phyloP scores from a whole-genome alignment of 2,329 filamentous ascomycete genomes.

The Aureobasidium uvarum region DNA sequence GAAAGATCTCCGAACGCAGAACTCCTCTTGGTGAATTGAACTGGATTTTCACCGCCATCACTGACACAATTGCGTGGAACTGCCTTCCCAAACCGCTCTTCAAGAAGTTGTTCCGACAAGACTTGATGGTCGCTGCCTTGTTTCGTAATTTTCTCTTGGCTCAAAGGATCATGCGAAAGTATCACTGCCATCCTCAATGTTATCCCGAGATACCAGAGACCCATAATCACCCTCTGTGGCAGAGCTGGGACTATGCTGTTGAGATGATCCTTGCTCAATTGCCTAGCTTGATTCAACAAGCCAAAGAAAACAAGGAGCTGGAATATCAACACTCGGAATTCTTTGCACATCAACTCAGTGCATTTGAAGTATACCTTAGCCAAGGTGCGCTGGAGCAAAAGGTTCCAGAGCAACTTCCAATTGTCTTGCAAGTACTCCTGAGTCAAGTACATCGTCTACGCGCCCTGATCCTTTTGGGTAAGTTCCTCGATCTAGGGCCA shows the following conservation, averaged over 20 bases:
- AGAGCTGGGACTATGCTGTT: slow-evolving; percentile 95
- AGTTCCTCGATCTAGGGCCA: slow-evolving; percentile 90
- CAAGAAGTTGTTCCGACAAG: slow-evolving; percentile 94
- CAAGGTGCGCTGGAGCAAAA: slow-evolving; percentile 81
- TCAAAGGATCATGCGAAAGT: slow-evolving; percentile 93
- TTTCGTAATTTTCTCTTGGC: slow-evolving; percentile 95
- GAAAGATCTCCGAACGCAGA: slow-evolving; percentile 84
- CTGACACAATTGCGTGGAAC: slow-evolving; percentile 98
- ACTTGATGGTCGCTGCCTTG: slow-evolving; percentile 97
- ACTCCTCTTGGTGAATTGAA: slow-evolving; percentile 95
- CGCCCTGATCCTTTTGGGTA: slow-evolving; percentile 85
- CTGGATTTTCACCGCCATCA: slow-evolving; percentile 99
- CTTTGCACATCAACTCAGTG: slow-evolving; percentile 94
- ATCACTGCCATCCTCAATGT: slow-evolving; percentile 92
- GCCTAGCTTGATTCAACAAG: slow-evolving; percentile 73
- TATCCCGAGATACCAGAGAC: slow-evolving; percentile 91
- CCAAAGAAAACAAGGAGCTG: slow-evolving; percentile 74
- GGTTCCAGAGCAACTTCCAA: slow-evolving; percentile 89
- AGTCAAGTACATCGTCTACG: slow-evolving; percentile 93
- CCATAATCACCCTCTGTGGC: slow-evolving; percentile 91
- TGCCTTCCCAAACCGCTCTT: slow-evolving; percentile 86
- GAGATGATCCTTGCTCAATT: slow-evolving; percentile 92
- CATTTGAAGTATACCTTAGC: slow-evolving; percentile 91
- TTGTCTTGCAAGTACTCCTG: slow-evolving; percentile 90
- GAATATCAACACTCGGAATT: slow-evolving; percentile 94